A percentile compares a stretch with the other conserved stretches of the same genome.
These are phyloP conservation scores for Metschnikowia koreensis DNA, from an alignment of 805 yeast genomes.

Conservation along the genomic window DNA sequence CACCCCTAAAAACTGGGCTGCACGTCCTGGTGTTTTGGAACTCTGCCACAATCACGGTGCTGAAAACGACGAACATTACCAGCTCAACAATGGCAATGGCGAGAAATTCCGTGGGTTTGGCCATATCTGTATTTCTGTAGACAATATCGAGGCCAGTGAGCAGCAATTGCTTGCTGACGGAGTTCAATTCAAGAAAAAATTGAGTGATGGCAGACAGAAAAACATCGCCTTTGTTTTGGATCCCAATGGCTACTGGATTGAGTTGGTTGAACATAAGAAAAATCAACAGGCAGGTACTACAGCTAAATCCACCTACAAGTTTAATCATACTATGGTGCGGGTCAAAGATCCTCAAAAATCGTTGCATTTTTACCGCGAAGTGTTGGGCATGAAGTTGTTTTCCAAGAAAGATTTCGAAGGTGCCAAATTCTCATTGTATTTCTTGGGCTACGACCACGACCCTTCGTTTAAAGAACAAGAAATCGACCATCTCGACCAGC, in stretches of 20 bases:
- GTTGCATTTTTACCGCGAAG: constrained; percentile 72
- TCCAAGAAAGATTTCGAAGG: constrained; percentile 53
- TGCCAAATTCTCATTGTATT: constrained; percentile 84
- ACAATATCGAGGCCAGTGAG: constrained; percentile 67
- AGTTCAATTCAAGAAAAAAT: constrained; percentile 76
- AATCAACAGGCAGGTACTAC: constrained; percentile 42
- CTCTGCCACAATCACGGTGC: constrained; percentile 79
- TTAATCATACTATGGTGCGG: constrained; percentile 92
- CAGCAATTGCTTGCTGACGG: constrained; percentile 54
- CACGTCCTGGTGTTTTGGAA: constrained; percentile 72
- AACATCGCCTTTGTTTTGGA: constrained; percentile 93
- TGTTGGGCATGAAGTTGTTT: constrained; percentile 76
- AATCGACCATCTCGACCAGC: constrained; percentile 32
- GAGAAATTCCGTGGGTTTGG: constrained; percentile 91
- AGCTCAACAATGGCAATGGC: constrained; percentile 75
- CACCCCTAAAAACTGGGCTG: constrained; percentile 42
- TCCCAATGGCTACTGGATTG: constrained; percentile 97
- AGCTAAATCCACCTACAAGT: constrained; percentile 42
- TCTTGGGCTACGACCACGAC: constrained; percentile 68
- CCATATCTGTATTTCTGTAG: constrained; percentile 85
- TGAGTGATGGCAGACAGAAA: constrained; percentile 88
- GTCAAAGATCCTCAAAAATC: constrained; percentile 80
- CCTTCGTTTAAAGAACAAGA: constrained; percentile 42
- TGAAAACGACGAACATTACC: constrained; percentile 55
- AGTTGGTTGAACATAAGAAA: constrained; percentile 62